Percentiles rank a stretch among this genome's conserved stretches.
These are phyloP conservation scores for Catenaria anguillulae DNA, from an alignment of 371 early-diverging fungal species.

Conservation along the genomic window DNA sequence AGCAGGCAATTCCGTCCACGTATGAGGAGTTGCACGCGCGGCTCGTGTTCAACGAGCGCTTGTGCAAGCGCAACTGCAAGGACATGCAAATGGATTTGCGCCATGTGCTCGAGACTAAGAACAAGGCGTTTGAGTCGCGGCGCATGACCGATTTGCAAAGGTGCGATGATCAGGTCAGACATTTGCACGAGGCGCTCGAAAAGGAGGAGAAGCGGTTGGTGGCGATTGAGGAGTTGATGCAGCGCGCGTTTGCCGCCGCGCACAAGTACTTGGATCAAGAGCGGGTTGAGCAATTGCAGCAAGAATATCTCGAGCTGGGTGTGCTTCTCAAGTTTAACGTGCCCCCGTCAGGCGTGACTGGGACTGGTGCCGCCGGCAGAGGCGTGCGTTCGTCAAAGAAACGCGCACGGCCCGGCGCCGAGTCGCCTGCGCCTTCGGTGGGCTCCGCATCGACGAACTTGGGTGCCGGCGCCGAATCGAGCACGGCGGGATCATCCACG, in stretches of 20 bases:
- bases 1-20: not conserved
- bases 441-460: no score
- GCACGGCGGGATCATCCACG: no score
- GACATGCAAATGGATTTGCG: not conserved
- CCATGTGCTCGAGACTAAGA: not conserved
- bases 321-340: not conserved
- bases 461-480: no score
- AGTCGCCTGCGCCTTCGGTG: no score
- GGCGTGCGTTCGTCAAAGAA: no score
- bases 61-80: not conserved
- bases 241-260: constrained; percentile 1
- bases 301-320: not conserved
- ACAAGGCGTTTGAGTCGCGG: not conserved
- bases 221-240: not conserved
- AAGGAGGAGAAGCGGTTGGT: not conserved
- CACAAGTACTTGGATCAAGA: not conserved
- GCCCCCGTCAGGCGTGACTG: not conserved
- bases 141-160: not conserved
- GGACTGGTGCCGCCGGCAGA: no score
- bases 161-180: not conserved
- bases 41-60: not conserved
- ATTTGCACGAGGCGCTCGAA: not conserved
- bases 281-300: not conserved
- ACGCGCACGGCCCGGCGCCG: no score
- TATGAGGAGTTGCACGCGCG: not conserved